Evolutionary conservation across 192 early-diverging fungal species (phyloP), one percentile per base, ranked within the genome.

Genomic region (Oehlia diaphana): DNA sequence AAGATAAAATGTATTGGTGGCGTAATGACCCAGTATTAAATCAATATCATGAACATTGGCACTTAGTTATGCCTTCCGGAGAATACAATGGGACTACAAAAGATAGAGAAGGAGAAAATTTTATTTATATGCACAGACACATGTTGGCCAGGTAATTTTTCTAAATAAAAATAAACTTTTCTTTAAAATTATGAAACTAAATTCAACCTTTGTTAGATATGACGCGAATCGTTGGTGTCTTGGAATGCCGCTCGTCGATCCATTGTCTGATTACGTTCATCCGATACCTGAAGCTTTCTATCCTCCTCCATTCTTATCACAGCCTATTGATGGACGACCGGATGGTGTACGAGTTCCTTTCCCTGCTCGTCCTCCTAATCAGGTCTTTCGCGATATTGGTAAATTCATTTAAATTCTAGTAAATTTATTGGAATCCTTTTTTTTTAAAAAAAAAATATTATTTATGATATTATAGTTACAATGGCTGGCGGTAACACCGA

Each of bases 51-150:
- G 71, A 72, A 23, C 71, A 50, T 31, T 72, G 71, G 71, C 71
- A 72, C 26, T 16, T 53, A 0, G 47, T 53, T 39, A 50, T 72
- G 39, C 8, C n/a, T 49, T 47, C 12, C 7, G 35, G 9, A 13
- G 13, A 8, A 39, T 8, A 2, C 4, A 44, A 72, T 26, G 44
- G 42, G 9, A 28, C 12, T 28, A 0, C 21, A 26, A 72, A 49
- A 26, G 44, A 72, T 72, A 49, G 71, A 31, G 71, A 49, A 49
- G 71, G 71, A 13, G 71, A 72, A 49, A 72, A 50, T 72, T 72
- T 72, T 28, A 72, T 72, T 50, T 72, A 72, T 16, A 72, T 49
- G 42, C 71, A 72, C 21, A 72, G 71, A 26, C 14, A 28, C 6
- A 49, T 72, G 42, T 26, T 72, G 23, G 44, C 71, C 2, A 72